A percentile compares a stretch with the other conserved stretches of the same genome.
Conservation (phyloP, 2,329 filamentous ascomycete species). For the Talaromyces sp. region DNA sequence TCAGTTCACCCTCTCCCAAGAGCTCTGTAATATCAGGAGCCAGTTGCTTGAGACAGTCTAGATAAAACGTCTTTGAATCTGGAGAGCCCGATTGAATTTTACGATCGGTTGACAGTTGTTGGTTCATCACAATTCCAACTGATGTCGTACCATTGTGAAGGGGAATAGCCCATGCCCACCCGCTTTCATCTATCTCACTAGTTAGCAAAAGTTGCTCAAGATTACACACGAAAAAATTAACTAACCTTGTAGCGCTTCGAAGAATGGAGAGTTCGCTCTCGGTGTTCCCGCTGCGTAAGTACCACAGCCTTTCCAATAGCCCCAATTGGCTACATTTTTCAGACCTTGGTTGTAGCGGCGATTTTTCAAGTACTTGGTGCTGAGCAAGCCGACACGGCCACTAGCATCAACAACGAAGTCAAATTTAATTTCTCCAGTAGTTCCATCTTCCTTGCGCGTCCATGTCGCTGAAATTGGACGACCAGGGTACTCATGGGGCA, state of each 20-base stretch:
- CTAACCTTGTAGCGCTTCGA: not conserved
- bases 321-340: not conserved
- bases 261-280: not conserved
- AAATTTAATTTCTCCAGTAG: conserved; percentile 37
- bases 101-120: not conserved
- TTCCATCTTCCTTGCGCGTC: conserved; percentile 19
- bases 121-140: not conserved
- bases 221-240: not conserved
- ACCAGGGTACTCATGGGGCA: not conserved
- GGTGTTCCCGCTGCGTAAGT: not conserved
- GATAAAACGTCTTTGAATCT: conserved; percentile 11
- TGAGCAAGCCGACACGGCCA: conserved; percentile 41
- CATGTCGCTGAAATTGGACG: not conserved
- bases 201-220: not conserved
- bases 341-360: not conserved
- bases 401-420: conserved; percentile 47
- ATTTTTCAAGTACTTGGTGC: conserved; percentile 25
- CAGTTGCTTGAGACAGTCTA: conserved; percentile 12
- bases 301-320: not conserved
- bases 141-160: not conserved
- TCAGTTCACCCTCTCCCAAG: conserved; percentile 27
- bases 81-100: not conserved
- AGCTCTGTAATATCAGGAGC: conserved; percentile 18
- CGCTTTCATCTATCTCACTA: not conserved
- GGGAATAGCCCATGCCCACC: not conserved